Conservation (phyloP, 257 asterid species). For the Salvia miltiorrhiza region DNA sequence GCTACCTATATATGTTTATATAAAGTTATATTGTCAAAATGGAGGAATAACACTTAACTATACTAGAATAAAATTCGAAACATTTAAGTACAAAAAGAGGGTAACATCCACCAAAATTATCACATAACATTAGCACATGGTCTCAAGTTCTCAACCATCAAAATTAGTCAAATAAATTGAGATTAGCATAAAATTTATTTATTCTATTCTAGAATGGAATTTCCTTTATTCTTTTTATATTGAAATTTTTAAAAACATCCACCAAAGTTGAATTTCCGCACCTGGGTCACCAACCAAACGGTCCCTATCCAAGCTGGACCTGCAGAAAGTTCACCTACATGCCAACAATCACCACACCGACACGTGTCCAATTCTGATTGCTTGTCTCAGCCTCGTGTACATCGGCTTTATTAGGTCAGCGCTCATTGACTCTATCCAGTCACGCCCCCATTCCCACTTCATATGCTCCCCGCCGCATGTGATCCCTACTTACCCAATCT, state of each 20-base stretch:
- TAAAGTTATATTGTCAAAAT: no score
- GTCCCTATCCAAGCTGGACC: background rate
- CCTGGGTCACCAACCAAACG: background rate
- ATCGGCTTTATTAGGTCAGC: slow-evolving; percentile 2
- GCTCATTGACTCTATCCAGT: background rate
- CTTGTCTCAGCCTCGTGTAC: background rate
- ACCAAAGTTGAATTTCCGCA: slow-evolving; percentile 27
- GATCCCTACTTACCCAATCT: background rate
- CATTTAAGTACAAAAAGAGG: no score
- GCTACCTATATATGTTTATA: no score
- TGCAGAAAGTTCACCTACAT: slow-evolving; percentile 1
- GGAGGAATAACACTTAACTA: no score
- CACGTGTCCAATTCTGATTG: slow-evolving; percentile 14
- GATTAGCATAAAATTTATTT: background rate
- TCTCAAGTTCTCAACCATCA: background rate
- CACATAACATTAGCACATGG: no score
- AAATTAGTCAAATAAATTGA: background rate
- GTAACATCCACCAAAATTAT: no score
- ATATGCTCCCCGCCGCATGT: background rate
- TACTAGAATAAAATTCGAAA: no score
- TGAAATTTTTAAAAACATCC: background rate
- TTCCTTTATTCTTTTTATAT: background rate
- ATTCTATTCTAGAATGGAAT: background rate
- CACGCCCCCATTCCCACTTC: background rate
- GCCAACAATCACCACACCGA: background rate